Percentiles rank a stretch among this genome's conserved stretches.
Conservation (phyloP, 1,284 basidiomycete species). For the Caloboletus firmus region DNA sequence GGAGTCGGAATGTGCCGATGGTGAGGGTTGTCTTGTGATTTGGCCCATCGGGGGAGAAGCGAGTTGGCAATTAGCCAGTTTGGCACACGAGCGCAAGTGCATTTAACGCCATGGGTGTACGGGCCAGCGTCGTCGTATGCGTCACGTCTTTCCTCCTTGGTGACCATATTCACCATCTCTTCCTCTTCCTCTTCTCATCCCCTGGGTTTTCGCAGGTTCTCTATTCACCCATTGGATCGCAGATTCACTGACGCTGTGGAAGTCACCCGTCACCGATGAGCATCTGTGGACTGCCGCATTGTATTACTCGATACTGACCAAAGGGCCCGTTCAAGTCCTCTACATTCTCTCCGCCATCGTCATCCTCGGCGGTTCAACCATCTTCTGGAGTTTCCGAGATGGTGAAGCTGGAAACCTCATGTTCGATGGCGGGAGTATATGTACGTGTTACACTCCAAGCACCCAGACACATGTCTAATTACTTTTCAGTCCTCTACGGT, state of each 20-base stretch:
- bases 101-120: slow-evolving; percentile 58
- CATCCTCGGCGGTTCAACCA: slow-evolving; percentile 57
- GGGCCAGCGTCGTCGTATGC: slow-evolving; percentile 69
- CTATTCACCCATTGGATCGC: slow-evolving; percentile 86
- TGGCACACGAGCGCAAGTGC: slow-evolving; percentile 20
- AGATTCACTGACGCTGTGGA: slow-evolving; percentile 82
- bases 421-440: slow-evolving; percentile 84
- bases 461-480: neutral
- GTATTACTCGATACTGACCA: slow-evolving; percentile 75
- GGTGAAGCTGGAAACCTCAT: slow-evolving; percentile 77
- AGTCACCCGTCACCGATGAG: slow-evolving; percentile 73
- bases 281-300: slow-evolving; percentile 75
- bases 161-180: slow-evolving; percentile 30
- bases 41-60: neutral
- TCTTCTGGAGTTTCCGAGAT: slow-evolving; percentile 75
- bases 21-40: slow-evolving; percentile 21
- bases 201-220: slow-evolving; percentile 48
- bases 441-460: slow-evolving; percentile 43
- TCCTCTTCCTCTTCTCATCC: neutral
- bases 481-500: slow-evolving; percentile 63
- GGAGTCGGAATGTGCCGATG: slow-evolving; percentile 15
- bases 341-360: slow-evolving; percentile 58
- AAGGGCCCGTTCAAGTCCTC: slow-evolving; percentile 53
- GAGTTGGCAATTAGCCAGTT: neutral
- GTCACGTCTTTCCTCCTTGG: slow-evolving; percentile 80